Evolutionary conservation across 768 basidiomycete genomes (phyloP), one percentile per base, ranked within the genome.

Genomic region (Termitomyces titanicus): DNA sequence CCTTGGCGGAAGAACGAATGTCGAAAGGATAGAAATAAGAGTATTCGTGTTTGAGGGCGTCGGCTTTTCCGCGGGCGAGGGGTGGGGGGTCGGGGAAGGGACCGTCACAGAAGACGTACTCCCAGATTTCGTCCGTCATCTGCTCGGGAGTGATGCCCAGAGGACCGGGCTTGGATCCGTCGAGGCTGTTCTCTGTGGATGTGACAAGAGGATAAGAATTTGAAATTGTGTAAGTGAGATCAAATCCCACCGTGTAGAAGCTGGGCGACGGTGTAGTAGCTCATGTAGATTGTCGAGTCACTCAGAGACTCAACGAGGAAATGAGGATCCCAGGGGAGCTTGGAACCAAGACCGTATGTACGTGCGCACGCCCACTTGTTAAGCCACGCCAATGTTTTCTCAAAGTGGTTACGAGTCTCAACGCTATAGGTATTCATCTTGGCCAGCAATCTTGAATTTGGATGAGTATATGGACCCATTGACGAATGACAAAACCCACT

Each of bases 291-390:
- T 9, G 96, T 98, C 7, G 96, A 98, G 72, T 99, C 97, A 62
- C 92, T 95, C 68, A 98, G 72, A 61, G 92, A 94, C 72, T 99
- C 97, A 43, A 99, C 95, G 67, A 98, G 79, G 81, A 95, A 98
- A 50, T 92, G 85, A 17, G 88, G 89, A 67, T 98, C 97, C 95
- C 96, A 99, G 2, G 97, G 97, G 55, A 99, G 75, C 64, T 89
- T 89, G 2, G 95, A 94, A 18, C 97, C 97, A 63, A 99, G 78
- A 52, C 97, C 97, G 68, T 95, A 98, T 5, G 92, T 93, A 37
- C 97, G 83, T n/a, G 97, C 96, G 70, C 97, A 99, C 2, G 97
- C 97, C 97, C 97, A 99, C 70, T 99, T 83, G 65, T 94, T 94
- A 73, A 99, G 75, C 97, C 97, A 99, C 47, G 83, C 88, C 66